A percentile compares a stretch with the other conserved stretches of the same genome.
Conservation (phyloP, 805 yeast genomes). For the Sugiyamaella valdiviana region DNA sequence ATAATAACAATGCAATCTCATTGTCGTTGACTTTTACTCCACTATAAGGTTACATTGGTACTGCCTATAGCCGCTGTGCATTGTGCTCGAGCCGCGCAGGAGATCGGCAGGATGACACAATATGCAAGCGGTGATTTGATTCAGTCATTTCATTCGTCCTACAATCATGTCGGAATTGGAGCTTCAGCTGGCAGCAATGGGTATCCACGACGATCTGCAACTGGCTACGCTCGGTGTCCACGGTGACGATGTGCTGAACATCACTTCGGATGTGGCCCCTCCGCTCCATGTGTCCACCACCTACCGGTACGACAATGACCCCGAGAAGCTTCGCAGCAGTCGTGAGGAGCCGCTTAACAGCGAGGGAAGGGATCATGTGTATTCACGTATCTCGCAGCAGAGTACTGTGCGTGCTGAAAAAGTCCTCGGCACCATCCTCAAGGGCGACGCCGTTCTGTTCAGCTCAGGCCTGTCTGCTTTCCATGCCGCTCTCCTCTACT, state of each 20-base stretch:
- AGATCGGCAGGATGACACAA: no score
- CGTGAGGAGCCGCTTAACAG: conserved; percentile 31
- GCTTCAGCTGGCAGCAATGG: no score
- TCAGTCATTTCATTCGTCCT: no score
- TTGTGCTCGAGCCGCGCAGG: no score
- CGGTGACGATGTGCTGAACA: conserved; percentile 52
- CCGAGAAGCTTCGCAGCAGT: conserved; percentile 44
- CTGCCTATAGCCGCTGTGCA: no score
- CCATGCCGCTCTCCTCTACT: conserved; percentile 61
- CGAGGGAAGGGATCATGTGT: conserved; percentile 33
- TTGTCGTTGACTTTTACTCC: no score
- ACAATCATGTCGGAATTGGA: no score
- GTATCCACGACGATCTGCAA: background rate
- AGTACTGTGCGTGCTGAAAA: conserved; percentile 63
- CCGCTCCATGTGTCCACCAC: conserved; percentile 84
- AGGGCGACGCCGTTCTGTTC: conserved; percentile 62
- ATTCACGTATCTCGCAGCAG: conserved; percentile 74
- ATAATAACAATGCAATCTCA: no score
- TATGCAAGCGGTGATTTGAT: no score
- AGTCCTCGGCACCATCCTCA: conserved; percentile 52
- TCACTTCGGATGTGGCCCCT: conserved; percentile 42
- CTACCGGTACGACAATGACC: conserved; percentile 57
- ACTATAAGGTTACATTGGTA: no score
- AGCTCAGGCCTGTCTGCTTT: conserved; percentile 79
- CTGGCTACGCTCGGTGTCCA: conserved; percentile 43